Base-by-base conservation (phyloP, 2,329 filamentous ascomycete genomes). In the Phaeosphaeria sp. region DNA sequence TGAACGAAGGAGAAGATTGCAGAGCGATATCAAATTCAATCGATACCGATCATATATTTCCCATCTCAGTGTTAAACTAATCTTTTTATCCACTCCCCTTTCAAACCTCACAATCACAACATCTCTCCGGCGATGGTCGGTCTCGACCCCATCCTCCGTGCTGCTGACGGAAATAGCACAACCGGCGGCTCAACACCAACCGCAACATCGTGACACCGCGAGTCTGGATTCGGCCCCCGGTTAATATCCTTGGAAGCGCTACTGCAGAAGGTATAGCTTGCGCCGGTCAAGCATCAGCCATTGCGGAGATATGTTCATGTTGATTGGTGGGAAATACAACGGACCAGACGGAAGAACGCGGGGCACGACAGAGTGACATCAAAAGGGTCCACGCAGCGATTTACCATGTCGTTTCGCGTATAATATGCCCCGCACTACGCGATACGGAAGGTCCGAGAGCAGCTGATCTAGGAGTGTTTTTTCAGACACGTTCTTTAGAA, bases 401-500 rank as follows among this genome's bases (percentile, higher is more conserved):
- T 39, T 39, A 39, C 36, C 17, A 53, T 53, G 44, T 40, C 22
- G 17, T 39, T 33, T 48, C 36, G 36, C 36, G 36, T 39, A 39
- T 39, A 39, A 39, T 9, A 18, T 53, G 51, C 51, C 51, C 51
- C 51, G 51, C 51, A 46, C 44, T 48, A 48, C 51, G 43, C 51
- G 44, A 48, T 27, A 30, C 22, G 44, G 51, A 53, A 53, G 51
- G 27, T 47, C 51, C 51, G 51, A 47, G 43, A 27, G 44, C 51
- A 53, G 44, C 44, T 53, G 51, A 53, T 53, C 42, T 27, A 21
- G 21, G 17, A 6, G 33, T 42, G 21, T 17, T 50, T 48, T 46
- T 46, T 47, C 13, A 20, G 20, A 24, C 25, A 20, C 20, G 47
- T 39, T 33, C 36, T 45, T 44, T 45, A 46, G 7, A 3, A 39